Evolutionary conservation across 495 filamentous ascomycete genomes (phyloP), one percentile per base, ranked within the genome.

Genomic region (Lasiosphaeria miniovina): DNA sequence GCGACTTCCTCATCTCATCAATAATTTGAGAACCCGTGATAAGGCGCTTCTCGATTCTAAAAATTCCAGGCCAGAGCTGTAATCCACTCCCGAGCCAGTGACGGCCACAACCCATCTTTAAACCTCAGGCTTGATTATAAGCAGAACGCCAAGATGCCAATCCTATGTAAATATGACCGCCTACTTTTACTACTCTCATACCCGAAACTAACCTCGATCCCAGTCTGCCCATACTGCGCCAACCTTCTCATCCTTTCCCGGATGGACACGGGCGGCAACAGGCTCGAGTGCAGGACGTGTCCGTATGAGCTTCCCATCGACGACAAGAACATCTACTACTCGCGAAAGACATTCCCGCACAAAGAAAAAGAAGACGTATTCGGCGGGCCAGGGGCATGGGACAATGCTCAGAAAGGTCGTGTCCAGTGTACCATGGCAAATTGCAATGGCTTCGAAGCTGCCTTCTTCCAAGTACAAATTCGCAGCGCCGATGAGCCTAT

Each of bases 401-500:
- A 89, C 59, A 96, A 97, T 72, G 93, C 92, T 38, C 86, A 96
- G 64, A 90, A 89, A 77, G 83, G 61, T 24, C 58, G 74, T 80
- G 85, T 88, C 43, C 89, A 91, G 81, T 98, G 94, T 71, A 81
- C 87, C 10, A 82, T 82, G 51, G 85, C 89, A 41, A 76, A 80
- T 48, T 98, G 94, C 76, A 80, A 86, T 59, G 88, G 89, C 36
- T 76, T 81, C 52, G 83, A 89, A 75, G 94, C 95, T 40, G 95
- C 90, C 59, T 97, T 90, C 82, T 95, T 91, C 77, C 89, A 93
- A 82, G 86, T 97, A 66, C 94, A 98, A 82, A 98, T 96, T 76
- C 87, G 94, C 59, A 96, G 90, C 78, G 94, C 95, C 45, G 94
- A 98, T 76, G 94, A 98, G 81, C 94, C 94, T 54, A 96, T 96